Evolutionary conservation across 148 eudicot genomes (phyloP), one percentile per base, ranked within the genome.

Genomic region (Heliamphora exappendiculata): DNA sequence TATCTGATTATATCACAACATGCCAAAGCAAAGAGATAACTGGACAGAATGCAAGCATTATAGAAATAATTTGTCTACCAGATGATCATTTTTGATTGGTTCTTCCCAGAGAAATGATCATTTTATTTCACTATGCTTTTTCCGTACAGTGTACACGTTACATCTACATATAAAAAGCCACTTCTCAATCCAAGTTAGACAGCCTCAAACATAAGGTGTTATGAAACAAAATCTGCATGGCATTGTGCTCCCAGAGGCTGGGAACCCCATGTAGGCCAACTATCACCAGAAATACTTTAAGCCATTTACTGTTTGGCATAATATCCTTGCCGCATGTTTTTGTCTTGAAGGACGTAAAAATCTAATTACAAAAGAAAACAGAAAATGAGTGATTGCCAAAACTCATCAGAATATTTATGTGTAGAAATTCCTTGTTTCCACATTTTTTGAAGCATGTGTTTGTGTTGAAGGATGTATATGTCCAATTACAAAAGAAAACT

Each of bases 11-110:
- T 47, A 70, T 58, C 34, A 63, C 16, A 34, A 45, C 34, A 29
- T 14, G 73, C 62, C 17, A 78, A 45, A 66, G 51, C 19, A 73
- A 29, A 75, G 10, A 70, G 63, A 79, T 65, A 14, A 47, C 3
- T n/a, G 29, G 70, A 53, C 17, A 63, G 58, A 26, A 31, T 22
- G 78, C 3, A 66, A 42, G 0, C 9, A 7, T 41, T 10, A 12
- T 0, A 47, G 44, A 44, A 28, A 44, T 28, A 26, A 16, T 45
- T 17, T 20, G 42, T 60, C 78, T 20, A 44, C 36, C 36, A 59
- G 6, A 59, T 29, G 3, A 14, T 26, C 24, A 26, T 17, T 55
- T 2, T 11, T 59, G n/a, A 59, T 6, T 12, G 17, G 5, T 59
- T 28, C 4, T 28, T 28, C 63, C 65, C 14, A n/a, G 8, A 14